Percentiles rank a stretch among this genome's conserved stretches.
phyloP scores from a whole-genome alignment of 2,329 filamentous ascomycete genomes.

The Penicillium olsonii region DNA sequence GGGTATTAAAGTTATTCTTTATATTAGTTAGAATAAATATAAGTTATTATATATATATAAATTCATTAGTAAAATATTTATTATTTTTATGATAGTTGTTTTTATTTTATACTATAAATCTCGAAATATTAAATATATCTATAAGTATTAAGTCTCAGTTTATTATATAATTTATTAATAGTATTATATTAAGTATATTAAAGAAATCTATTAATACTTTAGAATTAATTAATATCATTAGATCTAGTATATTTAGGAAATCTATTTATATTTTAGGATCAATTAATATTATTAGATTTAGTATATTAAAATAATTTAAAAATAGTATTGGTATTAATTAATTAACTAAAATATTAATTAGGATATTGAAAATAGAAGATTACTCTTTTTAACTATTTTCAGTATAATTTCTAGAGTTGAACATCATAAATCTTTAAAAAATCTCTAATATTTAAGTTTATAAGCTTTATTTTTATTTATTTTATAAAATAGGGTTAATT shows the following conservation, averaged over 20 bases:
- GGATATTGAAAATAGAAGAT: neutral
- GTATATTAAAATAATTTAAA: neutral
- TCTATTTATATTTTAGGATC: neutral
- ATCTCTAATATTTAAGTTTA: neutral
- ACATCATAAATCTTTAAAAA: neutral
- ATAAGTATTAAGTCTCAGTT: neutral
- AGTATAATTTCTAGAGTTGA: neutral
- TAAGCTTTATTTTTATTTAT: neutral
- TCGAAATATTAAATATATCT: neutral
- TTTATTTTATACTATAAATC: neutral
- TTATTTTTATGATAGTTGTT: neutral
- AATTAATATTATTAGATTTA: neutral
- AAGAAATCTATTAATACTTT: neutral
- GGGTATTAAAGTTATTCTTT: neutral
- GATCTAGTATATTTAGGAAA: neutral
- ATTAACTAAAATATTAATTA: neutral
- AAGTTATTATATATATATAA: neutral
- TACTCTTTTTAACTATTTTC: neutral
- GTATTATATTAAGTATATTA: neutral
- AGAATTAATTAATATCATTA: neutral
- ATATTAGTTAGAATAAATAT: neutral
- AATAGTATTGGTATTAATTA: too few relatives aligned
- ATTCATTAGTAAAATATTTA: neutral
- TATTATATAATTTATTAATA: neutral
- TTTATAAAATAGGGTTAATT: neutral